These are phyloP conservation scores for Ogataea saltuana DNA, from an alignment of 805 yeast species.

Conservation along the genomic window DNA sequence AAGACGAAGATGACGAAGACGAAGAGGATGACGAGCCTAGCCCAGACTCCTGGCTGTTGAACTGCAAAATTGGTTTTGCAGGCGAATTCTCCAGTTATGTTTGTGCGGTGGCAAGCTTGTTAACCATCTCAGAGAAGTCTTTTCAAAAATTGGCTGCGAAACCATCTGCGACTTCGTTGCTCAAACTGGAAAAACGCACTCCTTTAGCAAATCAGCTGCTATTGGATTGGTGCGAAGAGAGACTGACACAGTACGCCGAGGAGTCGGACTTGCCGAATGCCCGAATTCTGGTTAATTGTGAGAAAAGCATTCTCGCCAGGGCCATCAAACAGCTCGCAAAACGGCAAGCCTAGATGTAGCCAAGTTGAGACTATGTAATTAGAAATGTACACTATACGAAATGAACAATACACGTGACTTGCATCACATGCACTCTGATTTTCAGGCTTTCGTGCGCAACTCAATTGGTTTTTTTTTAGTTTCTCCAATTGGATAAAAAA, in stretches of 20 bases:
- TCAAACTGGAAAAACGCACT: constrained; percentile 1
- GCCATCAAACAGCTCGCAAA: neutral
- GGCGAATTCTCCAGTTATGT: constrained; percentile 51
- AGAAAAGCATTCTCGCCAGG: neutral
- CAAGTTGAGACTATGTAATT: too few relatives aligned
- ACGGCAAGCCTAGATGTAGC: neutral
- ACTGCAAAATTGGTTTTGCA: constrained; percentile 41
- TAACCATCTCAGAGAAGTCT: constrained; percentile 33
- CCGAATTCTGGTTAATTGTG: neutral
- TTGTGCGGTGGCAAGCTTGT: constrained; percentile 41
- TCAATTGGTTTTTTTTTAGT: constrained; percentile 3
- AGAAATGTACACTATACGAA: too few relatives aligned
- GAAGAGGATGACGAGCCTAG: constrained; percentile 34
- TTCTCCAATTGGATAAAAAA: constrained; percentile 22
- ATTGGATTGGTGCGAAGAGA: constrained; percentile 11
- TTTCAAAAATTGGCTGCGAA: constrained; percentile 26
- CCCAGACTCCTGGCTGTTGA: constrained; percentile 35
- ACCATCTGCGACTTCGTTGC: constrained; percentile 9
- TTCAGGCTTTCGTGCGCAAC: constrained; percentile 3
- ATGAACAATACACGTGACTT: neutral
- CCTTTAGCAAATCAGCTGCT: constrained; percentile 7
- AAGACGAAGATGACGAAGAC: constrained; percentile 30
- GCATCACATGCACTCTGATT: neutral
- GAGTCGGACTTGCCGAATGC: neutral
- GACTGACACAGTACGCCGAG: too few relatives aligned